Base-by-base conservation (phyloP, 306 rosid species). In the Notholithocarpus densiflorus region DNA sequence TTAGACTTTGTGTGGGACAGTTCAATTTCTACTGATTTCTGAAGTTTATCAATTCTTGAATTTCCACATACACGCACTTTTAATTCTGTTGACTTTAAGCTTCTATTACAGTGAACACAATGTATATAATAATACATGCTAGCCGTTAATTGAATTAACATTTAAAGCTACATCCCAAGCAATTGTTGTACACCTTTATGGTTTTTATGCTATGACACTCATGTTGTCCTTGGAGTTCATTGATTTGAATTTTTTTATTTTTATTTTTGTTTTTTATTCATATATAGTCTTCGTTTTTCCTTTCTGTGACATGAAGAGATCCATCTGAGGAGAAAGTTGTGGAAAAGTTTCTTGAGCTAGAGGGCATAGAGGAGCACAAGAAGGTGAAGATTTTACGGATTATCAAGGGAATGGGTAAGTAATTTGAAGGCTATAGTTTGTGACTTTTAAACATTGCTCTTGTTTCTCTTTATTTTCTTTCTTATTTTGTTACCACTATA, bases 331-430 rank as follows among this genome's bases (percentile, higher is more conserved):
- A 89, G 65, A 91, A 84, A 73, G 14, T 88, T 76, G 92, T 88
- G 74, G 91, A 86, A 79, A 84, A 78, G 82, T 94, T 92, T 90
- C 97, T 94, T 14, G 81, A 82, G 18, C 89, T 87, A 83, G 92
- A 85, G 79, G 90, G 93, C 56, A 77, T 94, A 48, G 92, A 89
- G 69, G 90, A 91, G 82, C 77, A 74, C 68, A 85, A 43, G 75
- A 94, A 88, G 83, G 79, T 59, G 0, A 86, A 76, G 68, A 88
- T 94, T 68, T 75, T 89, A 80, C 70, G 57, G 68, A 92, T 94
- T 75, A 82, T 94, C 74, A 90, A 85, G 68, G 92, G 89, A 79
- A 91, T 91, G 97, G 97, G 98, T 92, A 40, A 76, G 97, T 82
- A 81, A 31, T 19, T 75, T 73, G 73, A 23, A 66, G 54, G 40